Percentiles rank a stretch among this genome's conserved stretches.
Evolutionary conservation across 225 moss, liverwort and hornwort genomes (phyloP).

Genomic region (Straminergon stramineum): DNA sequence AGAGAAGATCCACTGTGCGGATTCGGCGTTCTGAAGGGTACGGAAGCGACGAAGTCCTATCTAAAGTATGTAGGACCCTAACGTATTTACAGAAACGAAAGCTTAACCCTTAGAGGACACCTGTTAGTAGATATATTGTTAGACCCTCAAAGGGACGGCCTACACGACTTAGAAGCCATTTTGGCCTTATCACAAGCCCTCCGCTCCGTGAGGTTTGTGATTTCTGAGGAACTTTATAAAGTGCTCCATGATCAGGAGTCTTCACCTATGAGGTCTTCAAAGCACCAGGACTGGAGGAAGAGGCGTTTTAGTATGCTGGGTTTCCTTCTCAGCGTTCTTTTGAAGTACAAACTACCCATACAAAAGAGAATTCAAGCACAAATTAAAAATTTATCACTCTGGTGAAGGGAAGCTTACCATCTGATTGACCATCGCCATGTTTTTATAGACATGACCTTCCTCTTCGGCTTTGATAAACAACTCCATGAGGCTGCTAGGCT

Average conservation of each 20-base stretch:
- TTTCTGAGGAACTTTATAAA: not conserved
- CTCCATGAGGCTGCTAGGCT: conserved; percentile 53
- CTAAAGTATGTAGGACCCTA: not conserved
- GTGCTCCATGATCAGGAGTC: not conserved
- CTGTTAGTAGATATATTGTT: not conserved
- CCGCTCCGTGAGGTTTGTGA: not conserved
- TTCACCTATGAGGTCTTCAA: not conserved
- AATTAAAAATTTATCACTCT: not conserved
- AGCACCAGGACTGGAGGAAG: not conserved
- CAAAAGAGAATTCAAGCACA: not conserved
- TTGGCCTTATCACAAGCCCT: not conserved
- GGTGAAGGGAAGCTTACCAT: conserved; percentile 12
- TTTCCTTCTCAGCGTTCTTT: not conserved
- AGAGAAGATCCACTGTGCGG: not conserved
- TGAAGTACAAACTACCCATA: not conserved
- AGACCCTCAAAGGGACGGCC: not conserved
- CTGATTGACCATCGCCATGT: conserved; percentile 26
- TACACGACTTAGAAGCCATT: not conserved
- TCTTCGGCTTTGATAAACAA: conserved; percentile 40
- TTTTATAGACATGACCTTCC: conserved; percentile 21
- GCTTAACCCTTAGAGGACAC: too few species aligned
- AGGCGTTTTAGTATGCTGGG: not conserved
- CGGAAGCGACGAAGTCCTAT: not conserved
- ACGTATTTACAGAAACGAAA: not conserved
- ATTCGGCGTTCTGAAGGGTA: not conserved